These are phyloP conservation scores for Aquilaria yunnanensis DNA, from an alignment of 345 rosid species.

Conservation along the genomic window DNA sequence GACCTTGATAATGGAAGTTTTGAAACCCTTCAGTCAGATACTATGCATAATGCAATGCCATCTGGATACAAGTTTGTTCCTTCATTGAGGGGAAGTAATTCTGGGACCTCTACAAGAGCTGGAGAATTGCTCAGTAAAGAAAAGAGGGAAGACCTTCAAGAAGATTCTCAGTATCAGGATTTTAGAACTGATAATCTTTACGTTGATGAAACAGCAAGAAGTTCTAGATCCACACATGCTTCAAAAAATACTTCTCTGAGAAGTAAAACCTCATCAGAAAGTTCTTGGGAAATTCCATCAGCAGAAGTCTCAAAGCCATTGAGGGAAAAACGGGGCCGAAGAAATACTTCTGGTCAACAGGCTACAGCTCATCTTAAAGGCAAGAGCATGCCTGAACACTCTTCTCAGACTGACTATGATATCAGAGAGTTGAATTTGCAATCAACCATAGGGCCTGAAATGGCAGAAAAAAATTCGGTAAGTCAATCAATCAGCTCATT, in stretches of 20 bases:
- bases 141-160: not conserved
- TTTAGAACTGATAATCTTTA: not conserved
- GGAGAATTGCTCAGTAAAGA: not conserved
- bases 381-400: not conserved
- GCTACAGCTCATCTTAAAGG: too few species aligned
- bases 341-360: conserved; percentile 1
- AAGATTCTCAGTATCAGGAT: not conserved
- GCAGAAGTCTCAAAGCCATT: conserved; percentile 6
- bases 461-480: conserved; percentile 2
- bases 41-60: conserved; percentile 5
- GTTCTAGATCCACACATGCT: conserved; percentile 7
- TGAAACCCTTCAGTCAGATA: not conserved
- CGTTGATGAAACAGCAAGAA: not conserved
- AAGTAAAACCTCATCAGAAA: conserved; percentile 13
- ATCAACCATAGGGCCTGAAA: conserved; percentile 5
- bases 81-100: not conserved
- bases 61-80: not conserved
- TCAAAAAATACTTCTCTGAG: conserved; percentile 9
- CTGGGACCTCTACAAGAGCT: too few species aligned
- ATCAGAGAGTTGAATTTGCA: conserved; percentile 6
- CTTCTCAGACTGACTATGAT: conserved; percentile 7
- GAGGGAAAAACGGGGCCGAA: conserved; percentile 4
- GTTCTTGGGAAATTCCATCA: conserved; percentile 9
- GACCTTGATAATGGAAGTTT: conserved; percentile 2
- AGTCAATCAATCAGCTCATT: conserved; percentile 1